Base-by-base conservation (phyloP, 768 basidiomycete genomes). In the Hericium coralloides region DNA sequence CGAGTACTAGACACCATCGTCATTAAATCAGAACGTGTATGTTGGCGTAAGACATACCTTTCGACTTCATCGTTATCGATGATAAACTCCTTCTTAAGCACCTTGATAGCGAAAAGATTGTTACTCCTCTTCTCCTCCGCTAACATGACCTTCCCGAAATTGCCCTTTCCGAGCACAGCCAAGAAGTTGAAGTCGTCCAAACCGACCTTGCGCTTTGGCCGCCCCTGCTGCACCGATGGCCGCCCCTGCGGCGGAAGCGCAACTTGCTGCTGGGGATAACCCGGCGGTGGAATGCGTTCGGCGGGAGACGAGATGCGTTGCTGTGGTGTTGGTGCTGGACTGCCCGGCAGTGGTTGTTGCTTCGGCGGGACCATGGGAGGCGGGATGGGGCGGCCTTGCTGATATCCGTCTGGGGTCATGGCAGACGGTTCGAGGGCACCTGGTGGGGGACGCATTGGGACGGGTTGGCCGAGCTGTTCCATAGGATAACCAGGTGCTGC, bases 21-120 rank as follows among this genome's bases (percentile, higher is more conserved):
- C 3, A 43, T 31, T 18, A 9, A 41, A 47, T 20, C 36, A 31
- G 38, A 26, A 23, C 49, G 18, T 56, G 36, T 45, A n/a, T 41
- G 31, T 22, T 14, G 22, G 12, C 47, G 55, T 17, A 36, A 39
- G 51, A 58, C 79, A 56, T 63, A 95, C 95, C 94, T 97, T 73
- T 98, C 97, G 3, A 99, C 94, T 77, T 98, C 97, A 71, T 99
- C 97, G 60, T 99, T 98, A 70, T 99, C 97, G 65, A 99, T 98
- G 70, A 99, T 98, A 68, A 99, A 98, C 73, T 98, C 97, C 69
- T 99, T 99, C 80, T 99, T 99, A 69, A 99, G 69, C n/a, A 99
- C 97, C 73, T 99, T 99, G 78, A 99, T 98, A n/a, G 97, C 97
- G 68, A 89, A 98, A 56, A 98, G 72, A 52, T 81, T 83, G 64